Evolutionary conservation across 139 green algal species (phyloP).

Genomic region (Mychonastes homosphaera): DNA sequence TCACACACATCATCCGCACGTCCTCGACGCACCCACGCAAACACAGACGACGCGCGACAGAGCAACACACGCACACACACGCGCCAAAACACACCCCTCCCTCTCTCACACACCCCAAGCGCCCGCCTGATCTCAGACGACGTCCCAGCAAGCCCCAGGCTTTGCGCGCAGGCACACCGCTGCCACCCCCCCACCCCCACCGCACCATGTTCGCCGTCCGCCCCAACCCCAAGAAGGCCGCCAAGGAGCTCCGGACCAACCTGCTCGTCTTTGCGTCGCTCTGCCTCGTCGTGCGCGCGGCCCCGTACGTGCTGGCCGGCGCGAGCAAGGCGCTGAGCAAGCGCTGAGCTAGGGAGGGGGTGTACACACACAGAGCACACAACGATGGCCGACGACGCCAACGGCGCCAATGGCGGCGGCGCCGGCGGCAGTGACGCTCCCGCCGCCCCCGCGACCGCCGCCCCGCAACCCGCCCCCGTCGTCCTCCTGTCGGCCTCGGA

Average conservation of each 20-base stretch:
- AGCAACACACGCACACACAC: too few species aligned
- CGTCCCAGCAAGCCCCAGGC: too few species aligned
- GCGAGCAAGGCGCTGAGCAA: conserved; percentile 20
- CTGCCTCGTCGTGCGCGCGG: conserved; percentile 24
- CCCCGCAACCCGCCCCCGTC: conserved; percentile 5
- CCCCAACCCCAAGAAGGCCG: conserved; percentile 41
- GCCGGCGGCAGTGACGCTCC: conserved; percentile 12
- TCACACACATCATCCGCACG: too few species aligned
- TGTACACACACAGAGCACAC: not conserved
- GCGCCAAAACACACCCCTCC: too few species aligned
- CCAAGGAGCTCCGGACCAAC: conserved; percentile 21
- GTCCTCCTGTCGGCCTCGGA: conserved; percentile 42
- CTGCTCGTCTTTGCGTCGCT: conserved; percentile 41
- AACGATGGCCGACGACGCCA: conserved; percentile 15
- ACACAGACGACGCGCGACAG: too few species aligned
- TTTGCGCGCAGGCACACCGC: too few species aligned
- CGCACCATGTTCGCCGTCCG: conserved; percentile 32
- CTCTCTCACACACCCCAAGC: too few species aligned
- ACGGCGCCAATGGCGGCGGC: conserved; percentile 14
- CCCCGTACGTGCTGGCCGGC: conserved; percentile 51
- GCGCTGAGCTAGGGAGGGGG: not conserved
- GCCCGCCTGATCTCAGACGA: too few species aligned
- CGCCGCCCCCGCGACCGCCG: not conserved
- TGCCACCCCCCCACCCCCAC: not conserved
- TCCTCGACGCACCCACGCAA: too few species aligned